These are phyloP conservation scores for Amborella trichopoda DNA, from an alignment of 164 flowering plant species.

Conservation along the genomic window DNA sequence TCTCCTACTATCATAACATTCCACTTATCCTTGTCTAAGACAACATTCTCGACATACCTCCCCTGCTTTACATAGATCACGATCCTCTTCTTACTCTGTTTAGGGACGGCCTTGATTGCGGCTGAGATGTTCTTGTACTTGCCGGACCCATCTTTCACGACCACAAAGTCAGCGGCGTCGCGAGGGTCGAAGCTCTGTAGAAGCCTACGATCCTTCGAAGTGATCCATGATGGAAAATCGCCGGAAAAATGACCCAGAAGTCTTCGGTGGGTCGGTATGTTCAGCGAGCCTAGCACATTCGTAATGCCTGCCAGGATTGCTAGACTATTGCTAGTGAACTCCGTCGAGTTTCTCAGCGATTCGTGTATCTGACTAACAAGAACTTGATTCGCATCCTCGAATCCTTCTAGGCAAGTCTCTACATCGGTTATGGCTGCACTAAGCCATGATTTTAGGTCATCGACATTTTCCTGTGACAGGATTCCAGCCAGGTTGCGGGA, in stretches of 20 bases:
- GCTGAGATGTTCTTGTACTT: slow-evolving; percentile 32
- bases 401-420: slow-evolving; percentile 55
- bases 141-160: slow-evolving; percentile 46
- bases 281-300: slow-evolving; percentile 17
- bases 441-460: too few species aligned
- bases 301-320: slow-evolving; percentile 46
- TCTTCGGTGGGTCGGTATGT: slow-evolving; percentile 37
- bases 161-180: slow-evolving; percentile 21
- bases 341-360: slow-evolving; percentile 37
- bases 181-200: slow-evolving; percentile 21
- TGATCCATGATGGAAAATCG: slow-evolving; percentile 10
- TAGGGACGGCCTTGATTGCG: slow-evolving; percentile 40
- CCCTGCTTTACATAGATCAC: slow-evolving; percentile 68
- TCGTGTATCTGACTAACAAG: slow-evolving; percentile 9
- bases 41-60: slow-evolving; percentile 37
- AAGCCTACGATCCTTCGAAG: slow-evolving; percentile 26
- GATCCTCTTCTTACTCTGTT: slow-evolving; percentile 29
- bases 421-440: too few species aligned
- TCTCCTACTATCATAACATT: slow-evolving; percentile 62
- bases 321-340: slow-evolving; percentile 56
- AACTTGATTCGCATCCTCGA: slow-evolving; percentile 25
- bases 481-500: too few species aligned
- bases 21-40: slow-evolving; percentile 41
- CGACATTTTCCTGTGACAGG: too few species aligned
- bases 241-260: slow-evolving; percentile 7